phyloP scores from a whole-genome alignment of 2,329 filamentous ascomycete species.

The Calonectria pseudoturangicola region DNA sequence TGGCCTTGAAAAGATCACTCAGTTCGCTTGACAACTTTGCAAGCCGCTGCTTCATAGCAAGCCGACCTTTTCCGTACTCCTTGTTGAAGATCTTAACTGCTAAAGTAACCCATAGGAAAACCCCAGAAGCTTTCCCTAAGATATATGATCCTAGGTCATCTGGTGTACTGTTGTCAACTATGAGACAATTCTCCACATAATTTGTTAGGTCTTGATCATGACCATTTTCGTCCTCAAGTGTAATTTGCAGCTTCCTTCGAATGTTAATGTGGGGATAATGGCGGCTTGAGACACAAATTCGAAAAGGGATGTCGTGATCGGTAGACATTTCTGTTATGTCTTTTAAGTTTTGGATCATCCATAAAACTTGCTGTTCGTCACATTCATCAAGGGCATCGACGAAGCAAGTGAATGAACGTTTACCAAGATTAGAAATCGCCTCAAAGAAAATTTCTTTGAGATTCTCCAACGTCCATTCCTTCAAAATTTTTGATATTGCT shows the following conservation, averaged over 20 bases:
- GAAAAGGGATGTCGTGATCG: constrained; percentile 43
- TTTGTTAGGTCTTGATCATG: constrained; percentile 53
- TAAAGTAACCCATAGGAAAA: constrained; percentile 67
- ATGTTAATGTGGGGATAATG: constrained; percentile 67
- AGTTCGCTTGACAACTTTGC: constrained; percentile 62
- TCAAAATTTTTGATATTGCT: neutral
- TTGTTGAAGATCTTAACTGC: constrained; percentile 62
- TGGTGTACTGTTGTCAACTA: neutral
- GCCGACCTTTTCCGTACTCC: constrained; percentile 55
- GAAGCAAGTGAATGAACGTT: constrained; percentile 38
- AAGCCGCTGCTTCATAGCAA: constrained; percentile 56
- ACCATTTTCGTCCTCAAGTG: constrained; percentile 51
- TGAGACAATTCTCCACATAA: constrained; percentile 46
- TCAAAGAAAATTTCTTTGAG: constrained; percentile 21
- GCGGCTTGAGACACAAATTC: constrained; percentile 67
- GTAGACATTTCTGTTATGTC: constrained; percentile 56
- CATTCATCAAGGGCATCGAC: constrained; percentile 71
- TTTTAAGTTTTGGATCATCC: constrained; percentile 66
- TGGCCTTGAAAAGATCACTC: constrained; percentile 69
- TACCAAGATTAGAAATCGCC: fast-evolving
- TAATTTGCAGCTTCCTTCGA: constrained; percentile 49
- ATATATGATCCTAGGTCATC: constrained; percentile 49
- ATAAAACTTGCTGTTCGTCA: constrained; percentile 61
- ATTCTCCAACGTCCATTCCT: neutral
- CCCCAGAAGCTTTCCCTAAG: constrained; percentile 60